Evolutionary conservation across 208 protist species (phyloP), one percentile per base, ranked within the genome.

Genomic region (Crithidia brevicula): DNA sequence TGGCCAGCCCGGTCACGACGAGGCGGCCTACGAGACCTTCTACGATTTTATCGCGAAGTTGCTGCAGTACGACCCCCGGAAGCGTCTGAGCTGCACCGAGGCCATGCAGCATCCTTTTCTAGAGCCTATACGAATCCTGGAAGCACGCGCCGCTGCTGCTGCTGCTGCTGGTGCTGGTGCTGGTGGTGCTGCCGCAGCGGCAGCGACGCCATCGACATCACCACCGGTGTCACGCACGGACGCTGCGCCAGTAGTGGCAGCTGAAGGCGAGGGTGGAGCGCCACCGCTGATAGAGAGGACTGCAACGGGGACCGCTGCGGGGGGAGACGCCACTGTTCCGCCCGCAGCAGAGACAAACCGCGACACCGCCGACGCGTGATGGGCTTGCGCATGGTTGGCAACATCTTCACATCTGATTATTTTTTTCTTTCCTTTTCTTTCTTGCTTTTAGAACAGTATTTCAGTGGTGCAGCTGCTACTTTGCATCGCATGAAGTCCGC

Each of bases 101-200:
- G 92, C 92, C 3, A 62, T 94, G 25, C 61, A 82, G 28, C 92
- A 97, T 52, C 84, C 88, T 18, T 97, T 96, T 60, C 57, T 97
- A 22, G 64, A 59, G 47, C 78, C 80, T 7, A 77, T 88, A n/a
- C 47, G 76, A 0, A 57, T 74, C 8, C 27, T 79, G 34, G 75
- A 83, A 47, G 56, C 60, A 6, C 45, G 56, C 9, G 43, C 69
- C 1, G 40, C 54, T 4, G 53, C 64, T 7, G 31, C 46, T 10
- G 38, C 40, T 57, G 51, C 50, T 57, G 23, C 56, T 30, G 33
- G 11, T 64, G 18, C 40, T 18, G 30, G 33, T 51, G 5, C n/a
- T n/a, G n/a, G n/a, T n/a, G n/a, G n/a, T n/a, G n/a, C n/a, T n/a
- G n/a, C n/a, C 15, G 20, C 22, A 49, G 46, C 13, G 50, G 20